These are phyloP conservation scores for Pseudogymnoascus sp. DNA, from an alignment of 2,329 filamentous ascomycete species.

Conservation along the genomic window DNA sequence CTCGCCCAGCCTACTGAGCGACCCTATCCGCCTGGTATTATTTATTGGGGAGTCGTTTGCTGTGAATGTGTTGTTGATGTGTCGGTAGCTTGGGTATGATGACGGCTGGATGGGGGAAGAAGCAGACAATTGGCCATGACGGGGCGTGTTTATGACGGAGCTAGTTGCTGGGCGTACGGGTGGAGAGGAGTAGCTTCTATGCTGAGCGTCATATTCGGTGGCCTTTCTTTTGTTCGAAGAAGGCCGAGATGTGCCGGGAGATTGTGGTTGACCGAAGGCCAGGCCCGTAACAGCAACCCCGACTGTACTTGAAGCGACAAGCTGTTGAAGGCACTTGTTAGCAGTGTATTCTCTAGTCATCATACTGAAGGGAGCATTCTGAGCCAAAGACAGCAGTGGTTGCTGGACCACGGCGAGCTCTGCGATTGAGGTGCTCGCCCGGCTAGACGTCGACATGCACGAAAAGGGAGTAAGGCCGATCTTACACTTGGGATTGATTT, in stretches of 20 bases:
- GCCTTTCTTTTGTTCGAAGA: slow-evolving; percentile 25
- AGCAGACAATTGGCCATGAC: not conserved
- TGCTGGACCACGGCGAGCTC: not conserved
- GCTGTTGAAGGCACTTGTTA: slow-evolving; percentile 18
- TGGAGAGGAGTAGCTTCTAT: slow-evolving; percentile 18
- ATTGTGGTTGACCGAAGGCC: slow-evolving; percentile 26
- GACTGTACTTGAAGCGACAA: slow-evolving; percentile 30
- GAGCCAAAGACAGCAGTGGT: not conserved
- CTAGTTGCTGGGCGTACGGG: slow-evolving; percentile 24
- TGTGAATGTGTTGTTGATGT: slow-evolving; percentile 10
- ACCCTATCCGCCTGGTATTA: slow-evolving; percentile 18
- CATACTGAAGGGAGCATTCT: not conserved
- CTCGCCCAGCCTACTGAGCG: slow-evolving; percentile 20
- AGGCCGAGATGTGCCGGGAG: slow-evolving; percentile 17
- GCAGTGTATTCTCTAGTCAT: not conserved
- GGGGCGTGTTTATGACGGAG: slow-evolving; percentile 21
- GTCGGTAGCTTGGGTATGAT: slow-evolving; percentile 15
- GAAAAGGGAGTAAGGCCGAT: slow-evolving; percentile 7
- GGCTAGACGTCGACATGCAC: not conserved
- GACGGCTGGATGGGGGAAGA: slow-evolving; percentile 8
- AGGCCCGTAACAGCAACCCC: slow-evolving; percentile 28
- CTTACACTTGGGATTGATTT: slow-evolving; percentile 14
- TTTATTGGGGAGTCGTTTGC: slow-evolving; percentile 19
- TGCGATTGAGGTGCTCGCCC: not conserved
- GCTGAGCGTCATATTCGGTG: slow-evolving; percentile 18